Base-by-base conservation (phyloP, 225 moss, liverwort and hornwort genomes). In the Rhytidiadelphus loreus region DNA sequence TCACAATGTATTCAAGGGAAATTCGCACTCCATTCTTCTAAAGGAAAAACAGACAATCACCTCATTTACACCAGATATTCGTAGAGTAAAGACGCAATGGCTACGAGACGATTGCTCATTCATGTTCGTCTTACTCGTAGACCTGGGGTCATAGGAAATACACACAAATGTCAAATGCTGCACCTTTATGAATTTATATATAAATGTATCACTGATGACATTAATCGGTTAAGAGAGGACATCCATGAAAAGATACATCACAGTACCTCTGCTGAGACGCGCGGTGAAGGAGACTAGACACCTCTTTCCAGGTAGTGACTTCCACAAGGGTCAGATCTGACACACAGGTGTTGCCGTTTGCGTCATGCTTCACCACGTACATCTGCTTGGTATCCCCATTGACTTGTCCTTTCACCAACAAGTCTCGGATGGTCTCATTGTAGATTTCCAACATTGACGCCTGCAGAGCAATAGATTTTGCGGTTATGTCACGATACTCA, bases 381-480 rank as follows among this genome's bases (percentile, higher is more conserved):
- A 96, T 95, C 91, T 98, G 97, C 83, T 97, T 96, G 41, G 93
- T 86, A 84, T 92, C 95, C 33, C 94, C 96, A 82, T 88, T 92
- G 30, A 95, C 91, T 65, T 86, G 92, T 39, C 93, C 93, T 70
- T 90, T 93, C 73, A 90, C 90, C 89, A 98, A 62, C 91, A 98
- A 91, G 90, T 98, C 98, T 80, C 98, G 94, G 77, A 98, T 98
- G 35, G 95, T 93, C 84, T 98, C 98, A 83, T 98, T 98, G 90
- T 98, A 98, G 72, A 98, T 98, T 88, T 98, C 98, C 84, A 98
- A 92, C 98, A 98, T 98, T 13, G 98, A 98, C 72, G 98, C 98
- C 98, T 98, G 94, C 92, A 92, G 21, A 22, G 55, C 23, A 58
- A 62, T 33, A 58, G 24, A 73, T 43, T 66, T 74, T 4, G 44